phyloP scores from a whole-genome alignment of 257 asterid genomes.

The Perilla frutescens region DNA sequence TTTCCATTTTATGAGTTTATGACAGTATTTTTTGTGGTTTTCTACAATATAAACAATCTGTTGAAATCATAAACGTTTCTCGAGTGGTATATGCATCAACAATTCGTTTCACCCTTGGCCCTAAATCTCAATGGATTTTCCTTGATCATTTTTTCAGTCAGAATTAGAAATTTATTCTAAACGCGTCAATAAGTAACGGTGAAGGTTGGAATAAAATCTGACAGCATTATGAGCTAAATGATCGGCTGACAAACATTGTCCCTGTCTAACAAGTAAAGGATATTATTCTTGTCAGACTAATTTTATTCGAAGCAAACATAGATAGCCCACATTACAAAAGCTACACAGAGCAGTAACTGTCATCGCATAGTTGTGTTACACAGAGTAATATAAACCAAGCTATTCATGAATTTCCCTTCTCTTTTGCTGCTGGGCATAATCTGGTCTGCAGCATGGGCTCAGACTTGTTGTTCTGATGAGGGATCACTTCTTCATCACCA shows the following conservation, averaged over 20 bases:
- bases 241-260: constrained; percentile 24
- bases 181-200: no score
- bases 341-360: constrained; percentile 18
- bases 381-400: constrained; percentile 1
- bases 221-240: not conserved
- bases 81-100: not conserved
- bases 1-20: not conserved
- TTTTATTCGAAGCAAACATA: not conserved
- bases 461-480: constrained; percentile 6
- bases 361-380: constrained; percentile 8
- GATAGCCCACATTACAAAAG: not conserved
- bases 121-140: no score
- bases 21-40: not conserved
- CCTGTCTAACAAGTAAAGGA: constrained; percentile 42
- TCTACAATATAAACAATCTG: not conserved
- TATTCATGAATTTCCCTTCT: constrained; percentile 29
- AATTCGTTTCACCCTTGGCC: not conserved
- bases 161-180: no score
- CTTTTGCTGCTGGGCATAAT: constrained; percentile 30
- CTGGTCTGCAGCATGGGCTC: constrained; percentile 27
- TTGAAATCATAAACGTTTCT: not conserved
- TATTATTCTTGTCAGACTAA: constrained; percentile 35
- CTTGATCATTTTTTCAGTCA: no score
- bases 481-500: not conserved
- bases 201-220: constrained; percentile 53